Conservation (phyloP, 257 asterid genomes). For the Solanum pimpinellifolium region DNA sequence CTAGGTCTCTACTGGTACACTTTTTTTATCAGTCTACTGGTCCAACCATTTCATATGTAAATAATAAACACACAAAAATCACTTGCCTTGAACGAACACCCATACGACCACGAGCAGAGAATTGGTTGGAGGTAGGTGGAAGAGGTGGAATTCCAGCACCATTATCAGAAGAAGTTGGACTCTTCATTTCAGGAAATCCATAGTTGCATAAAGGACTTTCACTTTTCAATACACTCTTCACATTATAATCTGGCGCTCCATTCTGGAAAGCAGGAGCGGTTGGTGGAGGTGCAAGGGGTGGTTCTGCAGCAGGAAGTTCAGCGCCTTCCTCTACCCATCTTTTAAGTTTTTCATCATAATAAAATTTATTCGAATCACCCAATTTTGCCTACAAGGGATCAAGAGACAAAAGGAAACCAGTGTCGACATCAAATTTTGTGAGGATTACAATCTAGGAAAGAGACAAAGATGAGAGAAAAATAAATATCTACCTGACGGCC, state of each 20-base stretch:
- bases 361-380: constrained; percentile 82
- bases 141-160: constrained; percentile 87
- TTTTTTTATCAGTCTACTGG: neutral
- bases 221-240: constrained; percentile 48
- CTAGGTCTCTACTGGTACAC: neutral
- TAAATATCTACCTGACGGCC: constrained; percentile 24
- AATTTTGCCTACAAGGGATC: constrained; percentile 63
- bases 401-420: neutral
- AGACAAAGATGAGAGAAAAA: neutral
- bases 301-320: constrained; percentile 55
- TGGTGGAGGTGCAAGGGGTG: constrained; percentile 80
- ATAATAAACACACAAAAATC: neutral
- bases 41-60: neutral
- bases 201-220: constrained; percentile 31
- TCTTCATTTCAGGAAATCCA: constrained; percentile 48
- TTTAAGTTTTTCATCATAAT: constrained; percentile 78
- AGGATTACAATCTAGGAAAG: neutral
- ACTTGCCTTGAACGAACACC: constrained; percentile 83
- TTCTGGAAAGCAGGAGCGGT: constrained; percentile 52
- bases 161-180: constrained; percentile 43
- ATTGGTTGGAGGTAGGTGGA: constrained; percentile 85
- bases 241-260: constrained; percentile 63
- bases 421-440: neutral
- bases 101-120: constrained; percentile 68
- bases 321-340: constrained; percentile 99